These are phyloP conservation scores for Vararia minispora DNA, from an alignment of 768 basidiomycete species.

Conservation along the genomic window DNA sequence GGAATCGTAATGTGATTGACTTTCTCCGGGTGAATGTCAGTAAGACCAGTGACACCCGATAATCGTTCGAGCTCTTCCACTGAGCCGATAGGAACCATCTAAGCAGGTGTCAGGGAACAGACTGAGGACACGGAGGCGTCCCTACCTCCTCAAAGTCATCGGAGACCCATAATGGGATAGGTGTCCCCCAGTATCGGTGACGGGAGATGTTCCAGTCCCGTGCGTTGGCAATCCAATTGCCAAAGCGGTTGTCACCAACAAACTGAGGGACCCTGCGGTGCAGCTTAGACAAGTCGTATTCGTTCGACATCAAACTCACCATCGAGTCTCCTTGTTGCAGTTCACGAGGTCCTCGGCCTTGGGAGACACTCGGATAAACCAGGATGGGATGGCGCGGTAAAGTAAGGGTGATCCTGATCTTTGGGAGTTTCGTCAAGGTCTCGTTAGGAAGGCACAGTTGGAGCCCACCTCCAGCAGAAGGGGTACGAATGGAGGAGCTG, in stretches of 20 bases:
- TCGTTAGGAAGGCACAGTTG: background rate
- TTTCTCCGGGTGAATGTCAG: conserved; percentile 85
- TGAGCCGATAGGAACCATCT: conserved; percentile 43
- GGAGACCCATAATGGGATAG: conserved; percentile 92
- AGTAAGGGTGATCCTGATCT: conserved; percentile 94
- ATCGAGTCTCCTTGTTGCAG: conserved; percentile 86
- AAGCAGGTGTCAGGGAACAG: background rate
- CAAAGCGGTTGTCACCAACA: conserved; percentile 88
- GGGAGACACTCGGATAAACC: conserved; percentile 88
- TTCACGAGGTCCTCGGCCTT: conserved; percentile 78
- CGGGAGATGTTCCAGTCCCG: conserved; percentile 99
- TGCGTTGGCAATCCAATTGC: conserved; percentile 97
- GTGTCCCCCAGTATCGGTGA: conserved; percentile 98
- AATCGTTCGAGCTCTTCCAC: conserved; percentile 79
- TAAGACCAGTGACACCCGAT: conserved; percentile 76
- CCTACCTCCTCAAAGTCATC: conserved; percentile 84
- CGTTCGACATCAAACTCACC: conserved; percentile 35
- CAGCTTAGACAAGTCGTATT: background rate
- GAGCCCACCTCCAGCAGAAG: conserved; percentile 86
- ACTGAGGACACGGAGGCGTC: background rate
- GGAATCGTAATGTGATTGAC: conserved; percentile 97
- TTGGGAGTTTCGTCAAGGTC: background rate
- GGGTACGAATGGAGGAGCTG: conserved; percentile 89
- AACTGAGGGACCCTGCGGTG: conserved; percentile 72
- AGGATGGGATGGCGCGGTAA: conserved; percentile 90